Evolutionary conservation across 257 asterid genomes (phyloP).

Genomic region (Solanum infundibuliforme): DNA sequence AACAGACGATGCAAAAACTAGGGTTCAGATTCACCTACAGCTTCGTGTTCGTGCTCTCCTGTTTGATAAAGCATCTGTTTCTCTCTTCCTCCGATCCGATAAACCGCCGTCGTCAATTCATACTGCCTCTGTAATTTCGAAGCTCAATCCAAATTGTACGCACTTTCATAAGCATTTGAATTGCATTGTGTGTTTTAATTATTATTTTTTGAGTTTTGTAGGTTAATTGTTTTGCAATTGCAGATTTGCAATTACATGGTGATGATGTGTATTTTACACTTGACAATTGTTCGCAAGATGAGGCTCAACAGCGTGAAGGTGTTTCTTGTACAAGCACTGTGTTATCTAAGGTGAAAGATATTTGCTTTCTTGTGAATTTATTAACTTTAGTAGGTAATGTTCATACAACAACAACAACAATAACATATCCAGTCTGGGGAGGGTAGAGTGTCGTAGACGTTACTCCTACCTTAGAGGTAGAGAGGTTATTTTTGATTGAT

Average conservation of each 20-base stretch:
- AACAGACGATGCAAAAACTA: constrained; percentile 45
- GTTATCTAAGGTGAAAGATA: constrained; percentile 41
- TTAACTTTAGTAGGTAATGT: neutral
- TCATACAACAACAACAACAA: neutral
- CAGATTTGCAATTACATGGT: constrained; percentile 91
- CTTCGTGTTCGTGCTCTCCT: constrained; percentile 92
- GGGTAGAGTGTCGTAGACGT: neutral
- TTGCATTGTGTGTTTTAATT: neutral
- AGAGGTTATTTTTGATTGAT: neutral
- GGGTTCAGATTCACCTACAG: constrained; percentile 70
- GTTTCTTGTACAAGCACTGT: constrained; percentile 35
- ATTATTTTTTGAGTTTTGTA: neutral
- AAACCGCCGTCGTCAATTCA: constrained; percentile 9
- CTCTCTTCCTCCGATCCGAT: constrained; percentile 33
- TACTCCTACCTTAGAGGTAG: neutral
- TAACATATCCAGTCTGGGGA: neutral
- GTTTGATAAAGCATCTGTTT: constrained; percentile 67
- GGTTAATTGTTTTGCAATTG: neutral
- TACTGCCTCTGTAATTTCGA: constrained; percentile 31
- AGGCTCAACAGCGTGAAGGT: constrained; percentile 4
- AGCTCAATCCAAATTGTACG: constrained; percentile 73
- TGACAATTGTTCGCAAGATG: constrained; percentile 52
- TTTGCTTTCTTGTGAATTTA: neutral
- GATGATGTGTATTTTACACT: constrained; percentile 89
- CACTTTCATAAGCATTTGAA: neutral